These are phyloP conservation scores for Nasturtium officinale DNA, from an alignment of 345 rosid species.

Conservation along the genomic window DNA sequence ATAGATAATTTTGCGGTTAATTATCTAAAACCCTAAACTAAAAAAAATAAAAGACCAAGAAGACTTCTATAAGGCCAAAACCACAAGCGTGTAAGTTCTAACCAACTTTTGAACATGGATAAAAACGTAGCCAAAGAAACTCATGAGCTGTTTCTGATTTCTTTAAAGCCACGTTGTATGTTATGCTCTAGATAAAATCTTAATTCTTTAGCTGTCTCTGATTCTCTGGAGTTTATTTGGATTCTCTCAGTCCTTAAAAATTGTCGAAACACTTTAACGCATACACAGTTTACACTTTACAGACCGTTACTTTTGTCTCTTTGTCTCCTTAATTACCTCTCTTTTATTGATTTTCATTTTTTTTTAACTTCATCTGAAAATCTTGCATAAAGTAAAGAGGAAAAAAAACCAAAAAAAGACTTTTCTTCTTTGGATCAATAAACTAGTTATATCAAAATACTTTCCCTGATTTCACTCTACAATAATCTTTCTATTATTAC, in stretches of 20 bases:
- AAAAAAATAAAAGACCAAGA: too few relatives aligned
- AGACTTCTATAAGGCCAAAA: too few relatives aligned
- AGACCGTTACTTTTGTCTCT: conserved; percentile 33
- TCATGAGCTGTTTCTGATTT: too few relatives aligned
- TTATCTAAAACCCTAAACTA: too few relatives aligned
- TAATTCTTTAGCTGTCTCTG: too few relatives aligned
- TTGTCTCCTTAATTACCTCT: conserved; percentile 40
- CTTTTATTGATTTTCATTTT: neutral
- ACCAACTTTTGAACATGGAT: too few relatives aligned
- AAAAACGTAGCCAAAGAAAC: too few relatives aligned
- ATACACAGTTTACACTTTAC: neutral
- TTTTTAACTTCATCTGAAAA: conserved; percentile 1
- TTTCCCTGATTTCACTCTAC: conserved; percentile 25
- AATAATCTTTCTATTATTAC: neutral
- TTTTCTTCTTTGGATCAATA: conserved; percentile 38
- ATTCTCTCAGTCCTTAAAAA: conserved; percentile 15
- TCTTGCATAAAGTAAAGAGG: conserved; percentile 27
- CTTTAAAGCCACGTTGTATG: too few relatives aligned
- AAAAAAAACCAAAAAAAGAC: neutral
- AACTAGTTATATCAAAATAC: conserved; percentile 19
- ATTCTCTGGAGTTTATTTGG: neutral
- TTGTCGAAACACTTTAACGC: conserved; percentile 12
- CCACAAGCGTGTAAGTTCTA: too few relatives aligned
- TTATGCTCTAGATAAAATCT: too few relatives aligned
- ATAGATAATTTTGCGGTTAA: too few relatives aligned